phyloP scores from a whole-genome alignment of 2,329 filamentous ascomycete species.

The Curvularia lunata region DNA sequence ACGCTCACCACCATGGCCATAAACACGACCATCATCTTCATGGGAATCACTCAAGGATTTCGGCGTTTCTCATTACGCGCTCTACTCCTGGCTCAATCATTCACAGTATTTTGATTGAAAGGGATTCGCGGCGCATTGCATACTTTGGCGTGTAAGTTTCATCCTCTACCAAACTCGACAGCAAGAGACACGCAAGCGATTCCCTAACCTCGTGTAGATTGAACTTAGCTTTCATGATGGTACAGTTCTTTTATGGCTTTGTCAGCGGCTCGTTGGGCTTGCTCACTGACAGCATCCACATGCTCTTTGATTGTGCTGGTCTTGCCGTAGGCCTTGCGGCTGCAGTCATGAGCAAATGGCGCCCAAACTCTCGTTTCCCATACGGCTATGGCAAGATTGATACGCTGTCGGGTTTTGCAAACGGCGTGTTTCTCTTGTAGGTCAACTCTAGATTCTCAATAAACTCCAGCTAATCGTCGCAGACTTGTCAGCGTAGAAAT shows the following conservation, averaged over 20 bases:
- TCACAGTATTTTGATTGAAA: conserved; percentile 85
- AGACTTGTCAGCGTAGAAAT: conserved; percentile 95
- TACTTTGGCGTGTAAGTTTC: conserved; percentile 86
- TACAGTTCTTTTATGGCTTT: conserved; percentile 94
- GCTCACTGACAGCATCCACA: conserved; percentile 97
- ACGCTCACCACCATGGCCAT: conserved; percentile 35
- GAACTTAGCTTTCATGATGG: conserved; percentile 92
- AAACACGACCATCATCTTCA: conserved; percentile 47
- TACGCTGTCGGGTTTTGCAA: conserved; percentile 93
- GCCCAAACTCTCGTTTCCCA: conserved; percentile 83
- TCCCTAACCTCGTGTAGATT: conserved; percentile 61
- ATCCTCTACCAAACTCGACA: neutral
- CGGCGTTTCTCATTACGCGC: conserved; percentile 72
- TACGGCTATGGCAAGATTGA: conserved; percentile 98
- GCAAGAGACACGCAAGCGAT: no score
- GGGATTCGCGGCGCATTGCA: conserved; percentile 92
- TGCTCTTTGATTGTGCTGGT: conserved; percentile 98
- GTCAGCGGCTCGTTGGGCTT: conserved; percentile 90
- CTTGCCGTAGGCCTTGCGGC: conserved; percentile 89
- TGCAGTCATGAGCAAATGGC: conserved; percentile 96
- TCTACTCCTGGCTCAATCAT: conserved; percentile 77
- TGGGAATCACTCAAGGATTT: conserved; percentile 69
- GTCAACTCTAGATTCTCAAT: conserved; percentile 33
- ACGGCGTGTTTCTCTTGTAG: conserved; percentile 91
- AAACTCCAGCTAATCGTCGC: conserved; percentile 15